Evolutionary conservation across 306 rosid genomes (phyloP).

Genomic region (apple (Malus domestica)): ASM211411v1 NC_041803.1:18437501-18438000

Average conservation of each 20-base stretch:
- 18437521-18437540: not conserved
- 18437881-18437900: slow-evolving; percentile 3
- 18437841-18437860: not conserved
- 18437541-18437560: not conserved
- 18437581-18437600: not conserved
- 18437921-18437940: slow-evolving; percentile 55
- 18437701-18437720: slow-evolving; percentile 45
- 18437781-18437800: slow-evolving; percentile 66
- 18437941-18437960: slow-evolving; percentile 81
- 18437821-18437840: slow-evolving; percentile 24
- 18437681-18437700: slow-evolving; percentile 56
- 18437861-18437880: not conserved
- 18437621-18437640: not conserved
- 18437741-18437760: slow-evolving; percentile 83
- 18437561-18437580: not conserved
- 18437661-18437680: slow-evolving; percentile 66
- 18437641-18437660: slow-evolving; percentile 37
- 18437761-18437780: slow-evolving; percentile 69
- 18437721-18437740: slow-evolving; percentile 45
- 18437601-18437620: not conserved
- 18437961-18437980: slow-evolving; percentile 61
- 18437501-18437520: not conserved
- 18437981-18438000: slow-evolving; percentile 49
- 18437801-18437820: slow-evolving; percentile 64
- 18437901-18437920: slow-evolving; percentile 64